Evolutionary conservation across 148 eudicot species (phyloP).

Genomic region (Limonium bicolor): DNA sequence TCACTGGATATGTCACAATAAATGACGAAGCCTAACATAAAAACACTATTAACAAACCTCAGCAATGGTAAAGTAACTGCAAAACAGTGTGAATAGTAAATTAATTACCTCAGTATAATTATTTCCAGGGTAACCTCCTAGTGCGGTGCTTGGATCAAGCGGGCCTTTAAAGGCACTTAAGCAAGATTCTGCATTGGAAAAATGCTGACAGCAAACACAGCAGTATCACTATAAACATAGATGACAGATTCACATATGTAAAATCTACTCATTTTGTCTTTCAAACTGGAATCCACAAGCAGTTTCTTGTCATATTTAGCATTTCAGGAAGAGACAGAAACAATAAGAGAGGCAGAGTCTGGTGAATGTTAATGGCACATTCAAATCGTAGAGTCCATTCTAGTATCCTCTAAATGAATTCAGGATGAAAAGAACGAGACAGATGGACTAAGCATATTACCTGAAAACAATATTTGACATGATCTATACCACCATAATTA

Average conservation of each 20-base stretch:
- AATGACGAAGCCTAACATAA: slow-evolving; percentile 85
- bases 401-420: too few relatives aligned
- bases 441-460: slow-evolving; percentile 15
- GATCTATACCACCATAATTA: slow-evolving; percentile 59
- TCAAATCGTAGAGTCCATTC: too few relatives aligned
- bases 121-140: slow-evolving; percentile 89
- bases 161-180: slow-evolving; percentile 95
- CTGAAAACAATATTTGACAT: slow-evolving; percentile 90
- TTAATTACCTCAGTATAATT: slow-evolving; percentile 78
- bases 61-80: background rate
- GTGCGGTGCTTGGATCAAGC: slow-evolving; percentile 88
- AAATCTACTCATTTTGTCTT: too few relatives aligned
- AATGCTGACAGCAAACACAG: slow-evolving; percentile 44
- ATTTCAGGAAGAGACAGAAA: too few relatives aligned
- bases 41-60: slow-evolving; percentile 13
- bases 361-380: too few relatives aligned
- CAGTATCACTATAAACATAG: slow-evolving; percentile 1
- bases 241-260: too few relatives aligned
- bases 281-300: too few relatives aligned
- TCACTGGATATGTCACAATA: slow-evolving; percentile 89
- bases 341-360: too few relatives aligned
- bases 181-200: slow-evolving; percentile 59
- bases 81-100: background rate
- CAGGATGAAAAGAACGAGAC: background rate
- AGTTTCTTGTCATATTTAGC: too few relatives aligned